phyloP scores from a whole-genome alignment of 495 filamentous ascomycete species.

The Chaetomidium leptoderma region DNA sequence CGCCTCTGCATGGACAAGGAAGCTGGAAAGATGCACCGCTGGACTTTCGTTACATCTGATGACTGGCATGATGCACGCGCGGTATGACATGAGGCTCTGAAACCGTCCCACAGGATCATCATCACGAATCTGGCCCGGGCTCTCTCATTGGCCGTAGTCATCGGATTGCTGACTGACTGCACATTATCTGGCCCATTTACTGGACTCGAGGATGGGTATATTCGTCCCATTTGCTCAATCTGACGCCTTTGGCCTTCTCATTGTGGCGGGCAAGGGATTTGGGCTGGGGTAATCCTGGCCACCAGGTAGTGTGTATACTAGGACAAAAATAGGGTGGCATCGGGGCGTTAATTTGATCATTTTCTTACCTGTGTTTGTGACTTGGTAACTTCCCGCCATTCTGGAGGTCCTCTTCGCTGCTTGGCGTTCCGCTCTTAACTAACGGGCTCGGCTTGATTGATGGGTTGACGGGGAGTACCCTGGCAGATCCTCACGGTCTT shows the following conservation, averaged over 20 bases:
- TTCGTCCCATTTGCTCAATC: background rate
- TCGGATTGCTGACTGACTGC: background rate
- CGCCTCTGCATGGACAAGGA: background rate
- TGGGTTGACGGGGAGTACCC: no score
- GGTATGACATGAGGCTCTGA: conserved; percentile 9
- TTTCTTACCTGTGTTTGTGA: background rate
- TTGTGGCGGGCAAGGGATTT: background rate
- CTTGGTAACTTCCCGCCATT: background rate
- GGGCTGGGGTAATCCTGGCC: background rate
- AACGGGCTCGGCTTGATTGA: no score
- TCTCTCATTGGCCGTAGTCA: background rate
- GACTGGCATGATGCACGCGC: background rate
- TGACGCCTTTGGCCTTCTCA: background rate
- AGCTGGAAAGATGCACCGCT: background rate
- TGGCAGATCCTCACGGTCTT: no score
- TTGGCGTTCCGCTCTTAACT: no score
- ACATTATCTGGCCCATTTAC: background rate
- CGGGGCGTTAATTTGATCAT: background rate
- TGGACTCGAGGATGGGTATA: background rate
- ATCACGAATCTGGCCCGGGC: background rate
- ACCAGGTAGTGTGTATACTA: background rate
- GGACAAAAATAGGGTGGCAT: background rate
- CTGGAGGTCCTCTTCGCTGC: no score
- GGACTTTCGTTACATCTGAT: background rate
- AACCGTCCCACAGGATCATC: background rate